Evolutionary conservation across 2,329 filamentous ascomycete genomes (phyloP).

Genomic region (Ophiostoma piceae): DNA sequence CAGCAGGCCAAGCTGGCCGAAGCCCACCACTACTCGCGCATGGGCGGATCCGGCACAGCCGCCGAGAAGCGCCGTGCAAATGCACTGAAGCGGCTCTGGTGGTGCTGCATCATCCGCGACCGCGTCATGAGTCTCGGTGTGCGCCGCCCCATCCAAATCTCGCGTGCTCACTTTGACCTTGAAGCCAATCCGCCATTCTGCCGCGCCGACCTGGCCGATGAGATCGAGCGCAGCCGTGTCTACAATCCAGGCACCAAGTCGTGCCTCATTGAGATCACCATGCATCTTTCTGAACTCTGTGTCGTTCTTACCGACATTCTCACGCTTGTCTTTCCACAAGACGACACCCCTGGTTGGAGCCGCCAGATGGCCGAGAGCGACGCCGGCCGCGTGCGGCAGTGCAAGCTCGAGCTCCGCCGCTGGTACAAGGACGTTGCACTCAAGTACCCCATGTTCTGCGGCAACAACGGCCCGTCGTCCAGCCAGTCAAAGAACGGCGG

Average conservation of each 20-base stretch:
- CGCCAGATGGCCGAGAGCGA: slow-evolving; percentile 21
- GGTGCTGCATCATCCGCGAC: slow-evolving; percentile 51
- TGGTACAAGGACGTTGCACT: slow-evolving; percentile 24
- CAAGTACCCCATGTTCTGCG: slow-evolving; percentile 22
- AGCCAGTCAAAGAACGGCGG: not conserved
- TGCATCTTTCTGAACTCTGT: slow-evolving; percentile 25
- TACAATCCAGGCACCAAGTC: slow-evolving; percentile 28
- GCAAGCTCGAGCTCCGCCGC: slow-evolving; percentile 25
- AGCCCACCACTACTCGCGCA: slow-evolving; percentile 26
- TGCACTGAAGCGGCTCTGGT: slow-evolving; percentile 48
- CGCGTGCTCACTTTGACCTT: slow-evolving; percentile 43
- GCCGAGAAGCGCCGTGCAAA: slow-evolving; percentile 23
- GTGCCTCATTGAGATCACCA: slow-evolving; percentile 25
- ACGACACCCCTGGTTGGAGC: slow-evolving; percentile 27
- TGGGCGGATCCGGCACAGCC: slow-evolving; percentile 29
- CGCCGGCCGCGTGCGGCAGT: slow-evolving; percentile 23
- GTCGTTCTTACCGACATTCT: slow-evolving; percentile 26
- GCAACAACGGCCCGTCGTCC: not conserved
- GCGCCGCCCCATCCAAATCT: slow-evolving; percentile 48
- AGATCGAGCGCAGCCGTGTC: slow-evolving; percentile 34
- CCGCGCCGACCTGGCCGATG: slow-evolving; percentile 42
- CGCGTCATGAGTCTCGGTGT: slow-evolving; percentile 46
- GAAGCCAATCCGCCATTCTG: slow-evolving; percentile 33
- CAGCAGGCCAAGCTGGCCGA: slow-evolving; percentile 27
- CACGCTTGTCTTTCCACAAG: slow-evolving; percentile 26